A percentile compares a stretch with the other conserved stretches of the same genome.
Conservation (phyloP, 1,139 yeast species). For the Yamadazyma sp. region DNA sequence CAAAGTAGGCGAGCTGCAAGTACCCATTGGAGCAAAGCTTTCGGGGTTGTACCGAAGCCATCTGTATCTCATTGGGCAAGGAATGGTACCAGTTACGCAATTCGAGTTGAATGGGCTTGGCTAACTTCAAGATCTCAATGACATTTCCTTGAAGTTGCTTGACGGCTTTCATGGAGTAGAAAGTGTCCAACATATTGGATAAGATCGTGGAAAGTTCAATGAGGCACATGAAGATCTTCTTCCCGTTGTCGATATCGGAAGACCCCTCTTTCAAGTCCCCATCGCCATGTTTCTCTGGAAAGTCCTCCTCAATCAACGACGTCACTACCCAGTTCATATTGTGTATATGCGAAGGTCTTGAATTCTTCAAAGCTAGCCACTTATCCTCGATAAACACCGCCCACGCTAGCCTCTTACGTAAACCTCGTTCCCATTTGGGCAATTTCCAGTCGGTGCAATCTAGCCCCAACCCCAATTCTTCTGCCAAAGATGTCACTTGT, state of each 20-base stretch:
- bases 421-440: conserved; percentile 90
- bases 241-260: conserved; percentile 73
- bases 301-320: conserved; percentile 66
- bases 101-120: conserved; percentile 82
- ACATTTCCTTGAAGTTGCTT: conserved; percentile 50
- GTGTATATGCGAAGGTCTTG: conserved; percentile 75
- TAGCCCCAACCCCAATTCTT: conserved; percentile 81
- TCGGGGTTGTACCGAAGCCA: conserved; percentile 60
- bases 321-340: conserved; percentile 71
- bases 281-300: conserved; percentile 66
- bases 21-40: conserved; percentile 71
- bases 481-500: conserved; percentile 82
- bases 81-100: conserved; percentile 84
- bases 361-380: conserved; percentile 78
- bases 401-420: conserved; percentile 86
- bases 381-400: conserved; percentile 88
- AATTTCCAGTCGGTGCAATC: conserved; percentile 86
- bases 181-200: conserved; percentile 67
- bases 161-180: conserved; percentile 71
- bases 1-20: conserved; percentile 80
- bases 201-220: conserved; percentile 69
- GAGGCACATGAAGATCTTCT: conserved; percentile 65
- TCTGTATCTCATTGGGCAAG: conserved; percentile 67
- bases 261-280: conserved; percentile 60
- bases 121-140: conserved; percentile 65